Conservation (phyloP, 805 yeast genomes). For the Kodamaea leandrae region DNA sequence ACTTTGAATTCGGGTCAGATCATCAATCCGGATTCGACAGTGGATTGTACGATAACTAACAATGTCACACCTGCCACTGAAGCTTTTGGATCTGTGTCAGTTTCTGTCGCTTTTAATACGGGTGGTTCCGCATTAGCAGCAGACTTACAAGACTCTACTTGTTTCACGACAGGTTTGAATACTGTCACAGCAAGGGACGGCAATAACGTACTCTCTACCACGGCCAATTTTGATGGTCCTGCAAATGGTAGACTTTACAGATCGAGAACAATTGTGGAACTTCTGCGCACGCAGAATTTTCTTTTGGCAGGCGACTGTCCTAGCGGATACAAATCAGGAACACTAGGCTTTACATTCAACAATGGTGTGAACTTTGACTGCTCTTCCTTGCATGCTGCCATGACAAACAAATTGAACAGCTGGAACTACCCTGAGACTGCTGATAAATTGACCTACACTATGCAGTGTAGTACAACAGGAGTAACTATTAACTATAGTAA, state of each 20-base stretch:
- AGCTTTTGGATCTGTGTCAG: constrained; percentile 18
- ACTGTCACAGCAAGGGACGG: constrained; percentile 19
- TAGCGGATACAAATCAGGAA: constrained; percentile 22
- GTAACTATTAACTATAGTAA: constrained; percentile 13
- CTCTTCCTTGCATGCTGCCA: constrained; percentile 17
- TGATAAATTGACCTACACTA: constrained; percentile 4
- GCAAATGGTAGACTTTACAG: not conserved
- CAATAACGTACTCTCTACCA: constrained; percentile 10
- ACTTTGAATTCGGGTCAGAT: constrained; percentile 12
- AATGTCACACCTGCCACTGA: constrained; percentile 12
- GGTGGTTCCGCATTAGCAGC: constrained; percentile 16
- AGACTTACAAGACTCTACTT: constrained; percentile 11
- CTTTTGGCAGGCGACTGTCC: constrained; percentile 18
- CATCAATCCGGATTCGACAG: constrained; percentile 8
- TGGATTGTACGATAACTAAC: constrained; percentile 14
- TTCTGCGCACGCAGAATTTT: constrained; percentile 10
- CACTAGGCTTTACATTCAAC: constrained; percentile 18
- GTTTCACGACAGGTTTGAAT: constrained; percentile 13
- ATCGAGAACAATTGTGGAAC: constrained; percentile 13
- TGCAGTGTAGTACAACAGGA: constrained; percentile 3
- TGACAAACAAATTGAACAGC: constrained; percentile 5
- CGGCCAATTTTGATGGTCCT: constrained; percentile 9
- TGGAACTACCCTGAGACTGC: constrained; percentile 6
- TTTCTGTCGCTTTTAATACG: constrained; percentile 17
- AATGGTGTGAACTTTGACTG: constrained; percentile 20